Evolutionary conservation across 2,329 filamentous ascomycete genomes (phyloP), one percentile per base, ranked within the genome.

Genomic region (Penicillium sp.): DNA sequence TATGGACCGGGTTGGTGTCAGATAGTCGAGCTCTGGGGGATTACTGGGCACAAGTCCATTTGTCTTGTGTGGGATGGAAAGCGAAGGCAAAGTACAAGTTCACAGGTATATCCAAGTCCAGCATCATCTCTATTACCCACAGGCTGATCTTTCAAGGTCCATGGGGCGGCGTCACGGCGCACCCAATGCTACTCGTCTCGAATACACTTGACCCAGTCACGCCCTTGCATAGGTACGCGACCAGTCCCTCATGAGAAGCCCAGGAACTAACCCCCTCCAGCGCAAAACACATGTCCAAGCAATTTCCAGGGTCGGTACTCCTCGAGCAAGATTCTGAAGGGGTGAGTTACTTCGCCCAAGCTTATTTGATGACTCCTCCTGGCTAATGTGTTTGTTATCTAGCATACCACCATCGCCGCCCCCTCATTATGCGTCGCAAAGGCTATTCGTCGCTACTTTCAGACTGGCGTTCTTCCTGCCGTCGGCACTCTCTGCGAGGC

Each of bases 191-290:
- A 6, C 84, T 86, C 67, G 73, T 87, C 12, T 82, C 81, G 38
- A 87, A 84, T 66, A 83, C 81, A 0, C 77, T 82, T 14, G 86
- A 88, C 58, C 86, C 86, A 0, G 83, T 88, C 0, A 88, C 85
- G 0, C 85, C 85, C 3, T 71, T 87, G 50, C 59, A 63, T 20
- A 75, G 66, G 72, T 73, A 63, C 20, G 59, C 49, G 12, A 42
- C n/a, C 22, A 1, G 11, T 28, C 7, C 5, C n/a, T 17, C 3
- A 15, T 7, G 20, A 38, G 15, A 17, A 50, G 11, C 12, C 2
- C 17, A 11, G 12, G 1, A 15, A 15, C 62, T 68, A 50, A 67
- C 25, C 2, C 10, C 34, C n/a, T 3, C n/a, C 41, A 73, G 73
- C 56, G 73, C 72, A 20, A 61, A 73, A 37, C 71, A 71, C 34